Base-by-base conservation (phyloP, 129 eudicot genomes). In the Flaveria brownii region DNA sequence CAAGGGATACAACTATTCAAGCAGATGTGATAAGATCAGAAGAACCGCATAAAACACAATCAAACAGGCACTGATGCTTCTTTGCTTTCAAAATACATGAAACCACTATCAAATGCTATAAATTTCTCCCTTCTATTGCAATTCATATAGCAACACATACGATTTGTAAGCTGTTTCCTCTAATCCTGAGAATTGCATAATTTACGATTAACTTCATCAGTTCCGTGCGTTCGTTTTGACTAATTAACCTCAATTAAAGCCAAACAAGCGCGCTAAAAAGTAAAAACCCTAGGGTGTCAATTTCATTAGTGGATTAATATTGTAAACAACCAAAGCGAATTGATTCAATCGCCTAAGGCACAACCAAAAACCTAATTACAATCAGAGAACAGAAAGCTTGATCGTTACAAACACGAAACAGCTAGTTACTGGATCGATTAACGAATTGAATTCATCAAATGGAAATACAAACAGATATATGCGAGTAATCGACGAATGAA, bases 241-340 rank as follows among this genome's bases (percentile, higher is more conserved):
- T 28, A 52, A 63, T 23, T 62, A 51, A 47, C 55, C 9, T 79
- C 59, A 39, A 39, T 20, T 23, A 8, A 50, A 49, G 16, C 50
- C 41, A 15, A 77, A 56, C 20, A 26, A 59, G 63, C 11, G 51
- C 45, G 63, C 60, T 15, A 17, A 63, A 72, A 78, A 80, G 22
- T 20, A 20, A 20, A 20, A 20, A 20, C 74, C 68, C 83, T 80
- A 80, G 73, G 12, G 25, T 41, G 47, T 50, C 68, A 68, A 71
- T 62, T 23, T 60, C 20, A 33, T 33, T 33, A 33, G 6, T 4
- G 0, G 39, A 30, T 49, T 28, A 22, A 61, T 15, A 26, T 3
- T 3, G 41, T 26, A 26, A 61, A 13, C 39, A 61, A 25, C 17
- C 17, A 50, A 75, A 63, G 39, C 51, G 8, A 30, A 23, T 51